Evolutionary conservation across 495 filamentous ascomycete genomes (phyloP).

Genomic region (Penicillium pulvis): DNA sequence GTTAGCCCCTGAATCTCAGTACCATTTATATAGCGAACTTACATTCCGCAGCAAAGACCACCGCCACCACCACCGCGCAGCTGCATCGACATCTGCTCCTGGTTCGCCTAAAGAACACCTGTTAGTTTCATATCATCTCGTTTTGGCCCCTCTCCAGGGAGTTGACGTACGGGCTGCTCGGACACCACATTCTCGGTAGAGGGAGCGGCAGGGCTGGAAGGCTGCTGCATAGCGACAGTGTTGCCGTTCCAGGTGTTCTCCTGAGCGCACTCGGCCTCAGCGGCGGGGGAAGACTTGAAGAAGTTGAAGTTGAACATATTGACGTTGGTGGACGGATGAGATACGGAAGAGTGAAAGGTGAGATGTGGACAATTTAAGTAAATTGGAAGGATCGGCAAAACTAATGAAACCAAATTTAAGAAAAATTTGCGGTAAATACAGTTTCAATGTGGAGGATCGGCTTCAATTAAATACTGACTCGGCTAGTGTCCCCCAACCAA

Average conservation of each 20-base stretch:
- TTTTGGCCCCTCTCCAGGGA: neutral
- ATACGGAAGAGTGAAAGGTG: neutral
- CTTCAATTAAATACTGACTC: conserved; percentile 9
- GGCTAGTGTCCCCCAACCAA: conserved; percentile 11
- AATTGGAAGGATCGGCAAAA: conserved; percentile 13
- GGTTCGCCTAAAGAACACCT: conserved; percentile 23
- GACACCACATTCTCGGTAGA: conserved; percentile 32
- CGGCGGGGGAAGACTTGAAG: conserved; percentile 38
- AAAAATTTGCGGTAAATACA: conserved; percentile 5
- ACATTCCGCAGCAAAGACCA: conserved; percentile 50
- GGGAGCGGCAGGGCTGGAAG: conserved; percentile 38
- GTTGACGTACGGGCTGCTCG: conserved; percentile 40
- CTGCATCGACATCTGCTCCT: conserved; percentile 46
- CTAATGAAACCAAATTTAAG: conserved; percentile 6
- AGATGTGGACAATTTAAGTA: conserved; percentile 15
- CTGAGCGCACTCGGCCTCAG: conserved; percentile 23
- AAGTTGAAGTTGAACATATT: conserved; percentile 29
- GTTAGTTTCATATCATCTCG: conserved; percentile 11
- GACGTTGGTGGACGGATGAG: neutral
- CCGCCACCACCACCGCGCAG: conserved; percentile 47
- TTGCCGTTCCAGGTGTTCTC: conserved; percentile 38
- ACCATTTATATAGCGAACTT: conserved; percentile 15
- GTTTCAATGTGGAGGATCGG: conserved; percentile 27
- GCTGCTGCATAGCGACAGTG: conserved; percentile 46
- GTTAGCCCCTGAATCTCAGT: conserved; percentile 4